Evolutionary conservation across 1,284 basidiomycete genomes (phyloP), one percentile per base, ranked within the genome.

Genomic region (Rhodotorula sp.): DNA sequence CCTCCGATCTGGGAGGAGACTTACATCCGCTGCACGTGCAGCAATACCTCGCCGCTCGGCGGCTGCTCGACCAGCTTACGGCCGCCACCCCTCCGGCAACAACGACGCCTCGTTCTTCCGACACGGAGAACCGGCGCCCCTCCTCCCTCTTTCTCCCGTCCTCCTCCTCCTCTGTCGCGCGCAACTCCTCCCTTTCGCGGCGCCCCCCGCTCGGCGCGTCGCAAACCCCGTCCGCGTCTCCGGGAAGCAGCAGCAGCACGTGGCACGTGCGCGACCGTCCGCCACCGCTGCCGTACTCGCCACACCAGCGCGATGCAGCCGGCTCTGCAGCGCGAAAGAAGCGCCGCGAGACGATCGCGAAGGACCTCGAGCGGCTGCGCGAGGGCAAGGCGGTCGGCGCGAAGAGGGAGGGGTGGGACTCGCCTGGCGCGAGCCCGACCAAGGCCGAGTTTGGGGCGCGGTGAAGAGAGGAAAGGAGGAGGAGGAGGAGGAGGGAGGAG

Each of bases 271-370:
- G n/a, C 3, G n/a, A 53, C 15, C 48, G 53, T 15, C 71, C 71
- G 22, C 75, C 72, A 3, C 75, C 75, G 19, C 61, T 76, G 17
- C 75, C 75, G 1, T 70, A 64, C 54, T 72, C 70, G 19, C 75
- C 75, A 3, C 70, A 69, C 29, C 70, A 71, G n/a, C 64, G 53
- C 60, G 61, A 61, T 25, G 29, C 56, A 44, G 44, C 65, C 48
- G 70, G n/a, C 9, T n/a, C 50, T 25, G 46, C 67, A 50, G 64
- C 61, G 58, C 71, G 77, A 39, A 76, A 74, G 46, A 44, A 44
- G 34, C 66, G 78, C 10, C 61, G 78, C 37, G 64, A 70, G 41
- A 79, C 78, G 53, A 73, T 75, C 55, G 75, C 73, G 25, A 69
- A 72, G 34, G 78, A 79, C 27, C n/a, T 79, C 22, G 71, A 60